Conservation (phyloP, 306 rosid species). For the Acacia crassicarpa region DNA sequence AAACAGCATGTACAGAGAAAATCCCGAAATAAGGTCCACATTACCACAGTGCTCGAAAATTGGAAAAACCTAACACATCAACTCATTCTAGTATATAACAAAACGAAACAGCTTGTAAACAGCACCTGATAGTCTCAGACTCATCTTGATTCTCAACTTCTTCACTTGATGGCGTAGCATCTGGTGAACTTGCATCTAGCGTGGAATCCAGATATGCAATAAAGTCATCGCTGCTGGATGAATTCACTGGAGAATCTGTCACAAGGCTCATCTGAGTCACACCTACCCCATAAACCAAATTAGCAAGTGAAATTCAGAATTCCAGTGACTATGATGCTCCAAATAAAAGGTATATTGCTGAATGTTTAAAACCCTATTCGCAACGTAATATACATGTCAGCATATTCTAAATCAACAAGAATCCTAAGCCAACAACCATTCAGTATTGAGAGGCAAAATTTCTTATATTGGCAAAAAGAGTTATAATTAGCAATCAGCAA, state of each 20-base stretch:
- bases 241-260: conserved; percentile 67
- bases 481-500: no score
- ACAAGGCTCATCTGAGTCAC: conserved; percentile 65
- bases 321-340: neutral
- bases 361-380: neutral
- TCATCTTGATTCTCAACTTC: conserved; percentile 34
- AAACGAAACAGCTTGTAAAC: conserved; percentile 20
- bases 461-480: no score
- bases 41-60: neutral
- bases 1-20: neutral
- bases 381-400: neutral
- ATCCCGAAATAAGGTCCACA: neutral
- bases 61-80: neutral
- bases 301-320: conserved; percentile 17
- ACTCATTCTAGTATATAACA: conserved; percentile 1
- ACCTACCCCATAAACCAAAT: conserved; percentile 29
- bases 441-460: no score
- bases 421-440: no score
- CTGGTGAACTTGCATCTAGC: conserved; percentile 51
- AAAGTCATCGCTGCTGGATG: conserved; percentile 80
- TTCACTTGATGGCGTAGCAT: conserved; percentile 30
- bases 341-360: neutral
- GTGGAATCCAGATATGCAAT: conserved; percentile 50
- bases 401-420: no score
- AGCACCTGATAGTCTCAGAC: conserved; percentile 48